Conservation (phyloP, 2,329 filamentous ascomycete species). For the Falciphora oryzae region DNA sequence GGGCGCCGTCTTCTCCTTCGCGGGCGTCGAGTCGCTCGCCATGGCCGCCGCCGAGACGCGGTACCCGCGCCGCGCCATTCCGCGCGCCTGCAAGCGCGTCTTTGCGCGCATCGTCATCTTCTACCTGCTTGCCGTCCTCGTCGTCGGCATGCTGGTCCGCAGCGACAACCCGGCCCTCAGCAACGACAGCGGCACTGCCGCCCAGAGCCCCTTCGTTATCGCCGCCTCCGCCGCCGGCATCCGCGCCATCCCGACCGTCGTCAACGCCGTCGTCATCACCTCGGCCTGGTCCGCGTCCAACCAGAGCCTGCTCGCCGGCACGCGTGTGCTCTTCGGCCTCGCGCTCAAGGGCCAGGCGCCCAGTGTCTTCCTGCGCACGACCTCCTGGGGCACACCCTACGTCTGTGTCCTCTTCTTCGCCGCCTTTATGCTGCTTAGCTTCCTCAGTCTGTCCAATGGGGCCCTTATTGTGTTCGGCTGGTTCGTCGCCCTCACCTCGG, state of each 20-base stretch:
- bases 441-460: constrained; percentile 49
- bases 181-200: constrained; percentile 40
- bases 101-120: constrained; percentile 70
- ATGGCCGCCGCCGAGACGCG: constrained; percentile 71
- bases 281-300: constrained; percentile 67
- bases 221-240: constrained; percentile 64
- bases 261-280: constrained; percentile 72
- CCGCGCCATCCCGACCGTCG: constrained; percentile 60
- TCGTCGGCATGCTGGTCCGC: constrained; percentile 63
- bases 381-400: constrained; percentile 49
- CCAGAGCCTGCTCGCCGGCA: constrained; percentile 55
- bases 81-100: constrained; percentile 65
- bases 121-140: constrained; percentile 61
- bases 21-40: constrained; percentile 70
- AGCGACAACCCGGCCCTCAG: constrained; percentile 51
- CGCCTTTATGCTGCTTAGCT: constrained; percentile 51
- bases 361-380: constrained; percentile 47
- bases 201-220: constrained; percentile 62
- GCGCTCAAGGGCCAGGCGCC: constrained; percentile 56
- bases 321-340: constrained; percentile 53
- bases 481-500: constrained; percentile 36
- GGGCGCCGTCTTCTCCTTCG: constrained; percentile 62
- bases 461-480: constrained; percentile 62
- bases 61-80: constrained; percentile 68
- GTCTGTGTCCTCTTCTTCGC: constrained; percentile 48